Base-by-base conservation (phyloP, 2,329 filamentous ascomycete genomes). In the Cladosporium velox region DNA sequence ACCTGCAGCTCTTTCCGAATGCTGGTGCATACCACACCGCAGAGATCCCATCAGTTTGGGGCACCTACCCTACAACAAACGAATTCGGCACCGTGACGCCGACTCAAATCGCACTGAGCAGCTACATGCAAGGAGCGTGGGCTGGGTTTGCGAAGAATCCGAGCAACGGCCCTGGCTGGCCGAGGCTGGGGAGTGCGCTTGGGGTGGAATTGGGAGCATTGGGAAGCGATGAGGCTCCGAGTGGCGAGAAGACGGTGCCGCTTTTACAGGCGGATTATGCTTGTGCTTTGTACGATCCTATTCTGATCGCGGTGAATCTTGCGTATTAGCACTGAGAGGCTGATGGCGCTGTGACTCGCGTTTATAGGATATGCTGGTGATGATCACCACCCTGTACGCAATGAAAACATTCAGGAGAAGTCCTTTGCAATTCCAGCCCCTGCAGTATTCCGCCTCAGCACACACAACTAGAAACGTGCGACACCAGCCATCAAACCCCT, bases 1-100 rank as follows among this genome's bases (percentile, higher is more conserved):
- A 76, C 59, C 59, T 69, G 14, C 49, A 57, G 15, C 28, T 66
- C 21, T 70, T 67, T 62, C 70, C 69, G 1, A 65, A 67, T 28
- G 57, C 57, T 8, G 74, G 75, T 1, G 76, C 73, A 3, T 80
- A 74, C 52, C 78, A 80, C 59, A 66, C 65, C 11, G 69, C 70
- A 7, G 78, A 79, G 35, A 74, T 79, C 12, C 65, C 66, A 7
- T 35, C 65, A 18, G 70, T 71, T 1, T 72, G 65, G 44, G 71
- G 71, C 15, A 70, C 72, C 2, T 71, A 71, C 47, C 62, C 71
- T 7, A 47, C 65, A 3, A 38, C 65, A 8, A 66, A 71, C 34
- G 60, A 66, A 5, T 21, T 44, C 6, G 41, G 41, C 18, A 10
- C 41, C 0, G 41, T 11, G 2, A 72, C 71, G 30, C 58, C 24